Conservation (phyloP, 139 green algal genomes). For the Chlorella sp. region DNA sequence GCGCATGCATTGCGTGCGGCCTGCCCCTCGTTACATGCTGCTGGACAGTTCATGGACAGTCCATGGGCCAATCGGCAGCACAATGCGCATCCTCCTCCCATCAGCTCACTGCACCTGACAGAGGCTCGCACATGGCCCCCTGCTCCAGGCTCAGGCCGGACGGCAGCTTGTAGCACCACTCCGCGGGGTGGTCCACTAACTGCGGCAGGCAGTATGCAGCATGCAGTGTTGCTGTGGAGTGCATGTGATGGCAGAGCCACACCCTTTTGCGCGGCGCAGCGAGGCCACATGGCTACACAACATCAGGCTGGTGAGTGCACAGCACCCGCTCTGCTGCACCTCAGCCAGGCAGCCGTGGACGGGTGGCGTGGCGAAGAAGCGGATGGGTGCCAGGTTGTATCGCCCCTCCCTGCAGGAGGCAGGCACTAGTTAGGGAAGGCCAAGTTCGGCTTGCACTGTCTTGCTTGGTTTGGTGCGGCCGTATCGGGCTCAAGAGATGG, state of each 20-base stretch:
- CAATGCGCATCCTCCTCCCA: neutral
- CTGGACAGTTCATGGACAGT: too few species aligned
- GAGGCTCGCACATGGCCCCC: slow-evolving; percentile 73
- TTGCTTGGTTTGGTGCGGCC: neutral
- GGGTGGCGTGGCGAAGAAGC: slow-evolving; percentile 58
- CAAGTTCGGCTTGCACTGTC: too few species aligned
- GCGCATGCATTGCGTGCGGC: too few species aligned
- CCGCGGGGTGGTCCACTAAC: slow-evolving; percentile 57
- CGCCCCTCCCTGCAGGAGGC: slow-evolving; percentile 31
- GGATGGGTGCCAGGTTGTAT: slow-evolving; percentile 57
- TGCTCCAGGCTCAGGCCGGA: slow-evolving; percentile 57
- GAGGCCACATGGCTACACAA: too few species aligned
- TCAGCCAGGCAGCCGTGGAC: slow-evolving; percentile 48
- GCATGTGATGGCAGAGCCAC: too few species aligned
- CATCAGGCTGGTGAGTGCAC: too few species aligned
- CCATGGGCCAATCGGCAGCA: too few species aligned
- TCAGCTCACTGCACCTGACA: slow-evolving; percentile 27
- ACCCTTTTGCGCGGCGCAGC: too few species aligned
- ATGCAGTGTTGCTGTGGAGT: too few species aligned
- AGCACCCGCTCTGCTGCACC: slow-evolving; percentile 1
- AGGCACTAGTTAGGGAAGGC: neutral
- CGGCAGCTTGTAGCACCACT: slow-evolving; percentile 72
- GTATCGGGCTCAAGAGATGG: neutral
- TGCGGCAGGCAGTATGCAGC: neutral
- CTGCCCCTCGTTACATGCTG: too few species aligned